A percentile compares a stretch with the other conserved stretches of the same genome.
These are phyloP conservation scores for Auricularia sp. DNA, from an alignment of 768 basidiomycete genomes.

Conservation along the genomic window DNA sequence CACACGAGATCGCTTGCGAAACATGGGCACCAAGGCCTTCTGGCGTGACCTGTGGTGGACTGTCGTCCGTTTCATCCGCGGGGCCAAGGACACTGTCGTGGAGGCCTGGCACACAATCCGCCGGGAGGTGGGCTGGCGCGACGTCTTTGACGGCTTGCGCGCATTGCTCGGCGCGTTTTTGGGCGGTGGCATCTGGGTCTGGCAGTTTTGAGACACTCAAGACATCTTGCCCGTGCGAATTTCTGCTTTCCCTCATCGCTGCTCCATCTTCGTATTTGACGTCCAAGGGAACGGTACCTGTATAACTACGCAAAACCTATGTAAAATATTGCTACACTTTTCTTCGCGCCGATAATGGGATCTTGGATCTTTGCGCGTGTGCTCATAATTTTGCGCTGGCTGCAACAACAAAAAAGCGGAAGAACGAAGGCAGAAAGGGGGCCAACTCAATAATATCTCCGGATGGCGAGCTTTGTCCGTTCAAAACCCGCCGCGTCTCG, in stretches of 20 bases:
- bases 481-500: constrained; percentile 63
- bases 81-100: background rate
- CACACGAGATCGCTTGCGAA: background rate
- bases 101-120: background rate
- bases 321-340: too few species aligned
- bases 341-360: too few species aligned
- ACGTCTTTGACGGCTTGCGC: background rate
- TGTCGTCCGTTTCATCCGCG: background rate
- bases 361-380: too few species aligned
- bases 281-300: too few species aligned
- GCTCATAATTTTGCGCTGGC: too few species aligned
- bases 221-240: too few species aligned
- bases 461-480: constrained; percentile 56
- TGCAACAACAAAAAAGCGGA: background rate
- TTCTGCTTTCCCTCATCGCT: too few species aligned
- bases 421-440: background rate
- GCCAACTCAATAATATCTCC: constrained; percentile 55
- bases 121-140: background rate
- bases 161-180: background rate
- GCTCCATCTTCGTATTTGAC: too few species aligned
- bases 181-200: background rate
- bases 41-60: background rate
- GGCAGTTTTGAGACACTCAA: background rate
- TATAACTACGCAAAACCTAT: too few species aligned
- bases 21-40: background rate